Percentiles rank a stretch among this genome's conserved stretches.
Conservation (phyloP, 1,284 basidiomycete species). For the Apiotrichum porosum region DNA sequence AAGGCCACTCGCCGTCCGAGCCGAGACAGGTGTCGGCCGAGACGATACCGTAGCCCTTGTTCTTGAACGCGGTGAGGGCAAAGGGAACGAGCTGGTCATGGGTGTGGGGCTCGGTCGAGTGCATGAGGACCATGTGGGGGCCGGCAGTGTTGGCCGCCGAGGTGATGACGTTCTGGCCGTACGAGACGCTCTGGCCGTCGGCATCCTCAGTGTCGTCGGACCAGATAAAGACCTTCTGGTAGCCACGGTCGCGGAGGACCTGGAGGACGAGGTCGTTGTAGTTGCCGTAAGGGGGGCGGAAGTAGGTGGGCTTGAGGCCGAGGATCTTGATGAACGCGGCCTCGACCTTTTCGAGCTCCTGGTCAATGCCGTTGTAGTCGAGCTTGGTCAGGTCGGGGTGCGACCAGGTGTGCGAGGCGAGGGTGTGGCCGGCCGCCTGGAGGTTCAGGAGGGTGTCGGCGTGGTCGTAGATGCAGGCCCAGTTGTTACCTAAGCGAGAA, state of each 20-base stretch:
- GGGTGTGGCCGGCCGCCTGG: conserved; percentile 47
- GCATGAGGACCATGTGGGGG: conserved; percentile 38
- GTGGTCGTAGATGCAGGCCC: conserved; percentile 55
- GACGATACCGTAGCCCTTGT: conserved; percentile 42
- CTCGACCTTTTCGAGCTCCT: conserved; percentile 52
- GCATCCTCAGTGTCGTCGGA: conserved; percentile 38
- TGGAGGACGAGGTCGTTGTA: conserved; percentile 54
- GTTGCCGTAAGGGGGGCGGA: conserved; percentile 52
- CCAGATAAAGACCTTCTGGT: conserved; percentile 44
- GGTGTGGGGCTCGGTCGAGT: conserved; percentile 32
- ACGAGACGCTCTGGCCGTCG: conserved; percentile 29
- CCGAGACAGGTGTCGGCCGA: conserved; percentile 47
- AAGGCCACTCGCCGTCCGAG: conserved; percentile 40
- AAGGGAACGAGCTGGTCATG: conserved; percentile 35
- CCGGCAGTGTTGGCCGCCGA: conserved; percentile 25
- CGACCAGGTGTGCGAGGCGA: conserved; percentile 58
- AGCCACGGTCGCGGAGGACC: conserved; percentile 50
- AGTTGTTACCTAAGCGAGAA: conserved; percentile 32
- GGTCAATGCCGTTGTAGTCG: conserved; percentile 39
- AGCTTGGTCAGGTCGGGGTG: conserved; percentile 54
- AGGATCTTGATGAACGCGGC: conserved; percentile 55
- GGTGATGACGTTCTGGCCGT: conserved; percentile 28
- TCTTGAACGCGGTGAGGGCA: conserved; percentile 27
- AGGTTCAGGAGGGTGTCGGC: conserved; percentile 9
- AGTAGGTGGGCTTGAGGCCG: conserved; percentile 53